Evolutionary conservation across 2,329 filamentous ascomycete species (phyloP).

Genomic region (Juglanconis oblonga): DNA sequence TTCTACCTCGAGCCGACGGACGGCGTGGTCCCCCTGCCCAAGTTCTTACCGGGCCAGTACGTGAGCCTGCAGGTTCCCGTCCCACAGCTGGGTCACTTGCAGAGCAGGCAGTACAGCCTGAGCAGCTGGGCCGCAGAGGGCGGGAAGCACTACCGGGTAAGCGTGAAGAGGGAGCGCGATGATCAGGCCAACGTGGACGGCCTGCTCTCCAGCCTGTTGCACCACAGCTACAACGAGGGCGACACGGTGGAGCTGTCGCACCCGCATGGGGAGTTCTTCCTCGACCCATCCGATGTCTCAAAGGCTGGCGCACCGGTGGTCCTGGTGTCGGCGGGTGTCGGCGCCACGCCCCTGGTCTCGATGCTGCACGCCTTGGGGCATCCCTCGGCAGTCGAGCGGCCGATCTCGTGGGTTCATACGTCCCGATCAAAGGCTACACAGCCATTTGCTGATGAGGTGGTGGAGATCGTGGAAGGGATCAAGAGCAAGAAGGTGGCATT

Average conservation of each 20-base stretch:
- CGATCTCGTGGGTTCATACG: conserved; percentile 63
- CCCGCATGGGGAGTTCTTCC: conserved; percentile 60
- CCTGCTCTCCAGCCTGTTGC: conserved; percentile 52
- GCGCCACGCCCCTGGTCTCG: conserved; percentile 62
- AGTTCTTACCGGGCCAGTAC: conserved; percentile 70
- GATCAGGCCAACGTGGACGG: conserved; percentile 37
- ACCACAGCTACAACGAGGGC: conserved; percentile 45
- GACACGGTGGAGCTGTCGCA: conserved; percentile 54
- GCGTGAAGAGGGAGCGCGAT: conserved; percentile 63
- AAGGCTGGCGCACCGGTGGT: conserved; percentile 53
- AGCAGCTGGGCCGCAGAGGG: conserved; percentile 53
- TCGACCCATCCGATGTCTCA: conserved; percentile 42
- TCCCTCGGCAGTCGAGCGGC: conserved; percentile 34
- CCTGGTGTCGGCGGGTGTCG: conserved; percentile 66
- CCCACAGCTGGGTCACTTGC: conserved; percentile 59
- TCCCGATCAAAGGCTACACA: conserved; percentile 48
- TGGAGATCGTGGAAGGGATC: conserved; percentile 42
- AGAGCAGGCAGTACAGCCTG: conserved; percentile 74
- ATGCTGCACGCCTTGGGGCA: conserved; percentile 58
- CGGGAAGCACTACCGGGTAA: conserved; percentile 65
- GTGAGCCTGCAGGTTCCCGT: conserved; percentile 63
- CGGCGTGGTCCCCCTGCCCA: conserved; percentile 47
- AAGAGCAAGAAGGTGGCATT: conserved; percentile 41
- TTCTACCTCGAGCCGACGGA: conserved; percentile 70
- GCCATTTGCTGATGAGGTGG: conserved; percentile 50